Base-by-base conservation (phyloP, 2,329 filamentous ascomycete genomes). In the Microsporum canis region DNA sequence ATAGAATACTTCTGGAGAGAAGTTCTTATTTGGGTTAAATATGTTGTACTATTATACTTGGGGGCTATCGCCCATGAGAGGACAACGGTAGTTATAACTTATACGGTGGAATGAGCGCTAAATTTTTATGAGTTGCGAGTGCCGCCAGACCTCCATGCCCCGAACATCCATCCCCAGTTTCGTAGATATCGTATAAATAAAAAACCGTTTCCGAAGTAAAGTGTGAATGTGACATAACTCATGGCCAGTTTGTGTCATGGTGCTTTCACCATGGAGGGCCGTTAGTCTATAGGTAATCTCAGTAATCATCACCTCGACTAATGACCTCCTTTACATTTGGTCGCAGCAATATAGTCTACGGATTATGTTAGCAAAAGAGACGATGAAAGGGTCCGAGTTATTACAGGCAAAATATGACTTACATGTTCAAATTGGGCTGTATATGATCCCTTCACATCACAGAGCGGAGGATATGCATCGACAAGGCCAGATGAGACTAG, bases 401-500 rank as follows among this genome's bases (percentile, higher is more conserved):
- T 17, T 4, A 38, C 5, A 38, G 61, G 31, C 45, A 38, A 31
- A n/a, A 34, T 34, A 36, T 8, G 27, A 83, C 88, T 82, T 77
- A 95, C 91, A 78, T 96, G 91, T 79, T 96, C 91, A 72, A 85
- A 95, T 73, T 96, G 91, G 65, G 91, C 92, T 31, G 91, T 95
- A 75, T 95, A 96, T 31, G 89, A 95, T 62, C 92, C 92, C 82
- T 95, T 95, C 76, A 91, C 86, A 77, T 96, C 91, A 67, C 88
- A 86, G 68, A 96, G 79, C 34, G 91, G 91, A 43, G 91, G 90
- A 72, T 96, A 96, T 49, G 88, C 85, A 76, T 96, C 89, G 49
- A 96, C 89, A 67, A 96, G 88, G 62, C 90, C 91, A 62, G 80
- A 84, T 47, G 84, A 81, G 55, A 96, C 90, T 47, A 96, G 80